Conservation (phyloP, 2,329 filamentous ascomycete genomes). For the Tricladium varicosporioides region DNA sequence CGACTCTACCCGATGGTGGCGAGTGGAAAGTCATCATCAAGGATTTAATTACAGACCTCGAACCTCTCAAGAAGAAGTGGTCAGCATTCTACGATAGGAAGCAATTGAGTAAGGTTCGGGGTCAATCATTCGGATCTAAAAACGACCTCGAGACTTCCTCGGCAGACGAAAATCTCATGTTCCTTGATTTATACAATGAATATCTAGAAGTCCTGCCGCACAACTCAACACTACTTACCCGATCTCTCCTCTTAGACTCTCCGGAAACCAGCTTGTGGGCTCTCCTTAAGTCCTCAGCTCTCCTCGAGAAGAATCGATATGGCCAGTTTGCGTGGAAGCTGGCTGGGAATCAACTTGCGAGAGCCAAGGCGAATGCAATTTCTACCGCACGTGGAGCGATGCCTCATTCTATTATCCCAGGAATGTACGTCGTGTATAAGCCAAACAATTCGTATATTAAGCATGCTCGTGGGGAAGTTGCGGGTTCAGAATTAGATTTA, state of each 20-base stretch:
- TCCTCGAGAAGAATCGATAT: no score
- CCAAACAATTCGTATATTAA: slow-evolving; percentile 20
- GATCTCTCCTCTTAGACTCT: slow-evolving; percentile 17
- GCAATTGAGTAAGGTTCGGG: no score
- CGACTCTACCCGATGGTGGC: no score
- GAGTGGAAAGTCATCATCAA: slow-evolving; percentile 17
- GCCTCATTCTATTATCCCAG: slow-evolving; percentile 6
- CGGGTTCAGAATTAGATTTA: no score
- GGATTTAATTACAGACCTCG: slow-evolving; percentile 16
- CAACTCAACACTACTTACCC: slow-evolving; percentile 14
- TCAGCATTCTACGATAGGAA: no score
- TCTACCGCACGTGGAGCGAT: not conserved
- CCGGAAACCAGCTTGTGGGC: slow-evolving; percentile 39
- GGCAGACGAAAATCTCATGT: slow-evolving; percentile 5
- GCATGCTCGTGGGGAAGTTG: not conserved
- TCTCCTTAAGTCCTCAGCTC: slow-evolving; percentile 43
- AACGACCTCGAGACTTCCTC: no score
- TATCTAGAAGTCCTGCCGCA: slow-evolving; percentile 28
- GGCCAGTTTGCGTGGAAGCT: slow-evolving; percentile 29
- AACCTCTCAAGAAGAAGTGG: slow-evolving; percentile 16
- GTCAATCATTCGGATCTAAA: no score
- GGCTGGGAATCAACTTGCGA: slow-evolving; percentile 29
- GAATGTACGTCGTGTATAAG: slow-evolving; percentile 23
- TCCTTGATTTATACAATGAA: slow-evolving; percentile 12
- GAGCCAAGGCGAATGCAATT: slow-evolving; percentile 23